phyloP scores from a whole-genome alignment of 768 basidiomycete species.

The Amanita pallidorosea region DNA sequence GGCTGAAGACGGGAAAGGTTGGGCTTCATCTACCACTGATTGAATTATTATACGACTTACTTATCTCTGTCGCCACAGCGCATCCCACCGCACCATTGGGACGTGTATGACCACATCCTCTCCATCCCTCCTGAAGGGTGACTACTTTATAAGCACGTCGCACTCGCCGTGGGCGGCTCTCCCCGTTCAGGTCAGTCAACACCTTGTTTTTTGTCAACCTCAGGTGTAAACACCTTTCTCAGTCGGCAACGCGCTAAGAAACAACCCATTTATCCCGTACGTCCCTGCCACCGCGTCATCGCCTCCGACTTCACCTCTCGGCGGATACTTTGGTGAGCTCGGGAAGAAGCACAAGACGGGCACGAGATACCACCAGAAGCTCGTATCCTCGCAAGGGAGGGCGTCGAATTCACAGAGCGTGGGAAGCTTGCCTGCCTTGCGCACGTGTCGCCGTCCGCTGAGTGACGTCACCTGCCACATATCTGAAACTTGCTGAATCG shows the following conservation, averaged over 20 bases:
- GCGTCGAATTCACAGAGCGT: conserved; percentile 34
- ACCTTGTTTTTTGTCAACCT: background rate
- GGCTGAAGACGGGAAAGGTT: conserved; percentile 3
- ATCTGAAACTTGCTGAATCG: background rate
- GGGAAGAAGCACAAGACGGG: conserved; percentile 31
- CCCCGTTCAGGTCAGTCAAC: conserved; percentile 50
- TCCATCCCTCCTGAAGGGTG: conserved; percentile 39
- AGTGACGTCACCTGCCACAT: background rate
- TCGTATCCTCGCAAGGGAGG: conserved; percentile 42
- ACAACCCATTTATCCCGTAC: conserved; percentile 57
- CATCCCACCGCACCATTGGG: conserved; percentile 46
- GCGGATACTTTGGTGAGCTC: conserved; percentile 59
- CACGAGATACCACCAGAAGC: conserved; percentile 33
- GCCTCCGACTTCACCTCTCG: conserved; percentile 48
- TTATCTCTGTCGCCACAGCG: conserved; percentile 36
- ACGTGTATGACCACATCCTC: conserved; percentile 42
- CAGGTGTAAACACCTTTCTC: background rate
- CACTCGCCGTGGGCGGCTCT: conserved; percentile 42
- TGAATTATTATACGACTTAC: background rate
- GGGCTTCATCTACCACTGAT: background rate
- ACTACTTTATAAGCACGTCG: conserved; percentile 48
- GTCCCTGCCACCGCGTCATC: conserved; percentile 63
- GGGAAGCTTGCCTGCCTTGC: conserved; percentile 25
- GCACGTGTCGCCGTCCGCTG: conserved; percentile 10
- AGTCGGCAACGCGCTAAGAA: conserved; percentile 56